Conservation (phyloP, 305 asterid species). For the Ajuga reptans region DNA sequence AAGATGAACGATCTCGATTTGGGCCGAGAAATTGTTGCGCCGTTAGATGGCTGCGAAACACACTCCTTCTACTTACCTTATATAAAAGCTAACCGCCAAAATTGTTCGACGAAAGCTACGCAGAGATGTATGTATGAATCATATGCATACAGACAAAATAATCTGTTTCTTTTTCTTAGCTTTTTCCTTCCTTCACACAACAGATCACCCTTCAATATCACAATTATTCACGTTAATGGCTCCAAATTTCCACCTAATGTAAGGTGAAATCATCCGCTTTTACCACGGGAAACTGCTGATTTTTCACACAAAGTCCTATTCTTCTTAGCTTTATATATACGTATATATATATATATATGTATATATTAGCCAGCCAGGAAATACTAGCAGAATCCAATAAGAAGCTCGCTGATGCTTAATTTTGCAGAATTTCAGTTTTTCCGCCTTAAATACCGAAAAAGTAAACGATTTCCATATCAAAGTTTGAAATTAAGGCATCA, state of each 20-base stretch:
- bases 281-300: slow-evolving; percentile 21
- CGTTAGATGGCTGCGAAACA: slow-evolving; percentile 25
- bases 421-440: neutral
- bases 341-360: too few species aligned
- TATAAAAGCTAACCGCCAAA: slow-evolving; percentile 50
- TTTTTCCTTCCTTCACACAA: slow-evolving; percentile 13
- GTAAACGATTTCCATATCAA: neutral
- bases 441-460: neutral
- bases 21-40: slow-evolving; percentile 28
- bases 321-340: neutral
- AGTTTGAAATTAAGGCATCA: neutral
- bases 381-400: slow-evolving; percentile 8
- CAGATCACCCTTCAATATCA: slow-evolving; percentile 17
- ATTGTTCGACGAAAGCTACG: slow-evolving; percentile 52
- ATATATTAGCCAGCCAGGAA: neutral
- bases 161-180: slow-evolving; percentile 12
- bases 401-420: slow-evolving; percentile 12
- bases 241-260: slow-evolving; percentile 25
- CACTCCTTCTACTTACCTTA: slow-evolving; percentile 29
- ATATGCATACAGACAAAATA: slow-evolving; percentile 35
- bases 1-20: slow-evolving; percentile 40
- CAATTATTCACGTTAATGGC: slow-evolving; percentile 14
- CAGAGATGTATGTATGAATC: slow-evolving; percentile 26
- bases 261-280: slow-evolving; percentile 26
- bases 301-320: slow-evolving; percentile 18